Conservation (phyloP, 2,329 filamentous ascomycete genomes). For the Botrytis hyacinthi region DNA sequence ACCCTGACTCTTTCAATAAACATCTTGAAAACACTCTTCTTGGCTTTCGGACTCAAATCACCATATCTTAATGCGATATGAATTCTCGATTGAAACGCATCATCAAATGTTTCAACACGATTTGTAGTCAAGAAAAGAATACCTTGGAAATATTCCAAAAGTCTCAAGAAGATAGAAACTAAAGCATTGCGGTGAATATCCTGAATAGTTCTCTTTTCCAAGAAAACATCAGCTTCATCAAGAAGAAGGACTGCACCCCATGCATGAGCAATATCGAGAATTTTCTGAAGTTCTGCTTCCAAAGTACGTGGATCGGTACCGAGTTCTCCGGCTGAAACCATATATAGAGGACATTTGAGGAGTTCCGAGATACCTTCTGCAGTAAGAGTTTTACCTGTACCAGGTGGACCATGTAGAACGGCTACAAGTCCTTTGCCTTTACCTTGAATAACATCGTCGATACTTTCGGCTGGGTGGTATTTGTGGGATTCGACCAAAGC, state of each 20-base stretch:
- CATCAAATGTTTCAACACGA: constrained; percentile 82
- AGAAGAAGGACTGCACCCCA: constrained; percentile 85
- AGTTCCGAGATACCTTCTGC: constrained; percentile 84
- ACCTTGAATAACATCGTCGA: constrained; percentile 78
- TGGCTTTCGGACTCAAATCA: constrained; percentile 67
- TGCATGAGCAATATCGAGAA: constrained; percentile 79
- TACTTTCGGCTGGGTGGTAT: constrained; percentile 75
- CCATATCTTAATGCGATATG: constrained; percentile 83
- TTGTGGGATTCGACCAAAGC: constrained; percentile 83
- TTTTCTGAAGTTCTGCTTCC: constrained; percentile 76
- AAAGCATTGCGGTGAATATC: constrained; percentile 83
- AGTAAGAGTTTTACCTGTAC: constrained; percentile 85
- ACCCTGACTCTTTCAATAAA: constrained; percentile 72
- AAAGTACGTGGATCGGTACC: constrained; percentile 73
- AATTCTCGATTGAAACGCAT: constrained; percentile 81
- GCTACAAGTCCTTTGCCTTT: constrained; percentile 83
- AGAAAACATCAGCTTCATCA: constrained; percentile 81
- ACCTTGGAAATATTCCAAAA: constrained; percentile 89
- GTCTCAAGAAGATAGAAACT: constrained; percentile 81
- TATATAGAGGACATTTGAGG: constrained; percentile 77
- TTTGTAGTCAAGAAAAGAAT: constrained; percentile 90
- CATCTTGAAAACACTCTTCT: constrained; percentile 78
- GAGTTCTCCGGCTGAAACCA: constrained; percentile 78
- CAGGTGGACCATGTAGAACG: constrained; percentile 80
- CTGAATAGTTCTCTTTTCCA: constrained; percentile 78